Evolutionary conservation across 129 eudicot genomes (phyloP), one percentile per base, ranked within the genome.

Genomic region (Flaveria sonorensis): DNA sequence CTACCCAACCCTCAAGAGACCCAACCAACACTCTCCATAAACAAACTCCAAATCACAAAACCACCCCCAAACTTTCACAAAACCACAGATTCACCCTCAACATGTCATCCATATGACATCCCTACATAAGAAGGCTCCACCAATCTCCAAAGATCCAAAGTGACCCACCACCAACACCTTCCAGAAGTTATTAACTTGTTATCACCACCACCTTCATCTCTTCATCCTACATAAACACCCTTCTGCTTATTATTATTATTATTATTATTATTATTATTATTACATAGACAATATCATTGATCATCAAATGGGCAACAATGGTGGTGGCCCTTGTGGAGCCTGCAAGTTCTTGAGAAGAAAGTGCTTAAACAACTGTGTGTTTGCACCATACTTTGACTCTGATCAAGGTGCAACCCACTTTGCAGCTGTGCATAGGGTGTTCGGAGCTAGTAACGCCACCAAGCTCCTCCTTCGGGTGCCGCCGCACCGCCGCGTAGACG

Each of bases 351-450:
- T 82, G 61, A 76, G 85, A 56, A 82, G 85, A 36, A 82, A 77
- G 46, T 82, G 85, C 14, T 19, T 64, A 4, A 53, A 60, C 67
- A 73, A 50, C 26, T 74, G 84, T 67, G 84, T 67, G 7, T 81
- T 81, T 74, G 80, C 84, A 73, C 80, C 84, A 2, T 81, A 81
- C 39, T 81, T 81, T 62, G 73, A 72, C 47, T 28, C 83, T 0
- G 73, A 63, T 10, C 73, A 71, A n/a, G 97, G 97, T 51, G 64
- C 92, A n/a, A 75, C 88, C 20, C 88, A 88, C 70, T 91, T 91
- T 71, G 97, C 90, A 20, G 94, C 97, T 15, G 94, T 91, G 40
- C 94, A 91, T 59, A 81, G 83, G 85, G 97, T 88, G 73, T 91
- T 91, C 36, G 97, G 94, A 21, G 97, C 94, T 13, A 86, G 90